A percentile compares a stretch with the other conserved stretches of the same genome.
Conservation (phyloP, 768 basidiomycete species). For the Daedalea quercina region DNA sequence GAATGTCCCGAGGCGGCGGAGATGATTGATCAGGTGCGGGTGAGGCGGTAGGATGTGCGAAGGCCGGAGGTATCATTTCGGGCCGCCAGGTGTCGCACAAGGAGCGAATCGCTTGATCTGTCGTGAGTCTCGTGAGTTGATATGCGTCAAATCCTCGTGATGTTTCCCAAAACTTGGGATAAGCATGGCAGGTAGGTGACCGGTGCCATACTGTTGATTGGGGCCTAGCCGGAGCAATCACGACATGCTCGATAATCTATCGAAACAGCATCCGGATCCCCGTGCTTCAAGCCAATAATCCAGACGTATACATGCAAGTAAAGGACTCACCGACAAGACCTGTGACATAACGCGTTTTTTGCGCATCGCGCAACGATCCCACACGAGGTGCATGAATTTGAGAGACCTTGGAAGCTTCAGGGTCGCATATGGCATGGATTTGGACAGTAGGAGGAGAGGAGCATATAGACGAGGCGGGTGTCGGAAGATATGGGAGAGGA, state of each 20-base stretch:
- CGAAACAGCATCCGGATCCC: too few species aligned
- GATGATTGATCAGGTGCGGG: constrained; percentile 1
- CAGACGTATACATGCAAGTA: background rate
- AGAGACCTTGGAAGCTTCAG: constrained; percentile 20
- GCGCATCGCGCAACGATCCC: constrained; percentile 34
- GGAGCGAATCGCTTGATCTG: constrained; percentile 77
- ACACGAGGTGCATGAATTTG: constrained; percentile 27
- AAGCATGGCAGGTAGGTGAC: constrained; percentile 8
- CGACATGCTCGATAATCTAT: too few species aligned
- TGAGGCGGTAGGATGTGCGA: constrained; percentile 16
- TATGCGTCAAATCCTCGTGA: background rate
- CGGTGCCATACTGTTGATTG: too few species aligned
- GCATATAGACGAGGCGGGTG: constrained; percentile 50
- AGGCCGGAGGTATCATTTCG: constrained; percentile 62
- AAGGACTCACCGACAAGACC: constrained; percentile 60
- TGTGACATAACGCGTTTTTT: constrained; percentile 59
- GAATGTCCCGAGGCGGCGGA: background rate
- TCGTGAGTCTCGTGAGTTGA: background rate
- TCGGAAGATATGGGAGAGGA: constrained; percentile 41
- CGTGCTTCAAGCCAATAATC: background rate
- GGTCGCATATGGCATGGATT: constrained; percentile 28
- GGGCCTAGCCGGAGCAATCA: too few species aligned
- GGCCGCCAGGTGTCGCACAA: constrained; percentile 77
- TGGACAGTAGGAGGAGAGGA: constrained; percentile 33
- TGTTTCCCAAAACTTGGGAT: background rate